phyloP scores from a whole-genome alignment of 139 green algal genomes.

The Pycnococcus provasolii region DNA sequence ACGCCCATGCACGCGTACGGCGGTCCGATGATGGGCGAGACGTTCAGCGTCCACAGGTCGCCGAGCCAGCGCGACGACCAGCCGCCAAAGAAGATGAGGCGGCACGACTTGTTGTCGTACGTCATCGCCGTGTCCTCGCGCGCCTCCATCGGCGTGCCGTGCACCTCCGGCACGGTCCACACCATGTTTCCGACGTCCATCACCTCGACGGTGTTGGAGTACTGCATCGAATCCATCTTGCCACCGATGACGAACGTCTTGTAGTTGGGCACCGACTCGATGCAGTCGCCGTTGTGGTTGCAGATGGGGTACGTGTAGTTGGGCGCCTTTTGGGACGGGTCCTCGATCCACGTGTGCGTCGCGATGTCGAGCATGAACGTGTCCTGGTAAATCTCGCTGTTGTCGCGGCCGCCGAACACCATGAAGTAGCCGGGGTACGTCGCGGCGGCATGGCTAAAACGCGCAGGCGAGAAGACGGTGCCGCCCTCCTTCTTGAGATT shows the following conservation, averaged over 20 bases:
- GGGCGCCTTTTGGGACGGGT: slow-evolving; percentile 10
- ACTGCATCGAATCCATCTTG: slow-evolving; percentile 64
- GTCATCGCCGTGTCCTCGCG: slow-evolving; percentile 71
- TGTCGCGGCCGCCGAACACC: slow-evolving; percentile 68
- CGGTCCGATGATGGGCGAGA: slow-evolving; percentile 74
- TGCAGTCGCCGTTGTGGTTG: slow-evolving; percentile 56
- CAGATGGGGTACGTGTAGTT: slow-evolving; percentile 41
- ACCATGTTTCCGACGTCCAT: slow-evolving; percentile 62
- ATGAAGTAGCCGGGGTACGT: slow-evolving; percentile 43
- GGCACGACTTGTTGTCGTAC: slow-evolving; percentile 61
- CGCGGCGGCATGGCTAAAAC: slow-evolving; percentile 44
- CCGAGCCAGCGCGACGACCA: slow-evolving; percentile 77
- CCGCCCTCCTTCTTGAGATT: slow-evolving; percentile 21
- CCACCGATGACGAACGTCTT: slow-evolving; percentile 75
- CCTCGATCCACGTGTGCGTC: slow-evolving; percentile 48
- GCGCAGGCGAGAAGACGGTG: not conserved
- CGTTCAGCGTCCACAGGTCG: slow-evolving; percentile 63
- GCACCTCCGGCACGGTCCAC: slow-evolving; percentile 43
- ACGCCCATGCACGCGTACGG: slow-evolving; percentile 69
- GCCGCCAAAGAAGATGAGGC: slow-evolving; percentile 69
- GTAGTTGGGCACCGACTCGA: slow-evolving; percentile 75
- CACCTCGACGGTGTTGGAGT: slow-evolving; percentile 57
- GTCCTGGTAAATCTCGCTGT: slow-evolving; percentile 57
- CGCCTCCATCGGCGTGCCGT: slow-evolving; percentile 20
- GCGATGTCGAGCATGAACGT: slow-evolving; percentile 60